Evolutionary conservation across 2,329 filamentous ascomycete species (phyloP).

Genomic region (Paraphoma sp.): DNA sequence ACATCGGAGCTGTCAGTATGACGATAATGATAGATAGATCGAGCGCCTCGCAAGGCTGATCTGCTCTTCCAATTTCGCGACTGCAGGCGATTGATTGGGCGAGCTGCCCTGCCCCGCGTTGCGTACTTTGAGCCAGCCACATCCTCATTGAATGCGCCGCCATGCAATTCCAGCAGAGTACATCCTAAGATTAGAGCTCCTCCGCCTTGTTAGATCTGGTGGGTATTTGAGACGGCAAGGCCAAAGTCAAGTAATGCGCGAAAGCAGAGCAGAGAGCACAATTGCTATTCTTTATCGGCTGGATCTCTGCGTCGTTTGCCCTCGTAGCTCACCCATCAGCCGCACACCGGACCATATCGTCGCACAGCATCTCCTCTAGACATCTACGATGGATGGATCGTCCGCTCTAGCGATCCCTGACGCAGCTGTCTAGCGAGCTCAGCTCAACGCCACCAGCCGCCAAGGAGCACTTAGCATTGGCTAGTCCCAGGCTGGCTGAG

Average conservation of each 20-base stretch:
- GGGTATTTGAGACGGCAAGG: background rate
- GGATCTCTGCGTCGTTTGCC: no score
- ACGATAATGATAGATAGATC: background rate
- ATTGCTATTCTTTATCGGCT: no score
- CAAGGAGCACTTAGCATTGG: background rate
- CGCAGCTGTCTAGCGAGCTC: slow-evolving; percentile 2
- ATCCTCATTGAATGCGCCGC: background rate
- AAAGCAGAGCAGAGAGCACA: no score
- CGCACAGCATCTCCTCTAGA: background rate
- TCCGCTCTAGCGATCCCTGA: background rate
- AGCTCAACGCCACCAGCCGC: slow-evolving; percentile 3
- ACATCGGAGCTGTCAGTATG: background rate
- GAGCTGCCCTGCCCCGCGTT: background rate
- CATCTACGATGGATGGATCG: background rate
- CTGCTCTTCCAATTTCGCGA: background rate
- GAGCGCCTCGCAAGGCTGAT: background rate
- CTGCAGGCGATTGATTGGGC: background rate
- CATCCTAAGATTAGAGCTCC: background rate
- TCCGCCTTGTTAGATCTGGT: background rate
- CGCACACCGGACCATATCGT: background rate
- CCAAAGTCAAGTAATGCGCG: no score
- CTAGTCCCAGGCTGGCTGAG: slow-evolving; percentile 5
- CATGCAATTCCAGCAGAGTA: background rate
- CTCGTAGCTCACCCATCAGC: background rate
- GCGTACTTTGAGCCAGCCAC: background rate